Evolutionary conservation across 352 stramenopile species (phyloP), one percentile per base, ranked within the genome.

Genomic region (Globisporangium uncinulatum): DNA sequence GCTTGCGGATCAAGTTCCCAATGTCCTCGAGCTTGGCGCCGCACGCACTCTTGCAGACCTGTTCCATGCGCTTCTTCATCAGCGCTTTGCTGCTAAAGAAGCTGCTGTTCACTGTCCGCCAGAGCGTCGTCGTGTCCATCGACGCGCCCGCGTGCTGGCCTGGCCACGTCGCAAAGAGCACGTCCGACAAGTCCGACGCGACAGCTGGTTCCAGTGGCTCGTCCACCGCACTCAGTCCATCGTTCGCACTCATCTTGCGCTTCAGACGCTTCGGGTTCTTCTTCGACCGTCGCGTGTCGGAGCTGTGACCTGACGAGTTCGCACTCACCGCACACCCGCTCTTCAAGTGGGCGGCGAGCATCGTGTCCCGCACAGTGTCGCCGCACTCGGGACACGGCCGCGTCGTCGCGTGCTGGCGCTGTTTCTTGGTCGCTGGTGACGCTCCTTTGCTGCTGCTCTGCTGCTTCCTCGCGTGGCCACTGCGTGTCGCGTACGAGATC

Each of bases 111-210:
- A 95, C 56, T 17, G 89, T 66, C 36, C 76, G 81, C 86, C 86
- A 95, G 46, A 93, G 85, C 58, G 84, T 73, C 20, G 84, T 86
- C 29, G 83, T 79, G 48, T 94, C 78, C 70, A 95, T 83, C 0
- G 77, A 68, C 19, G 69, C 78, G 0, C 86, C 86, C 31, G 79
- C 77, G 41, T 66, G 78, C 57, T 93, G 78, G 3, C 81, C 81
- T 0, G 84, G 84, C 86, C 86, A 95, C 13, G 81, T 83, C 2
- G 73, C 75, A 56, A 92, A 95, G n/a, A 95, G 62, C 9, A 91
- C 75, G 39, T 90, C 85, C 15, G 77, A 71, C 24, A 90, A 43
- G 56, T 92, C 79, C 13, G 62, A 57, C 4, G 54, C 48, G 4
- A 51, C 37, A 19, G 73, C 57, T 1, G 46, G 41, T 4, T 82